These are phyloP conservation scores for Leishmania arabica DNA, from an alignment of 208 protist genomes.

Conservation along the genomic window DNA sequence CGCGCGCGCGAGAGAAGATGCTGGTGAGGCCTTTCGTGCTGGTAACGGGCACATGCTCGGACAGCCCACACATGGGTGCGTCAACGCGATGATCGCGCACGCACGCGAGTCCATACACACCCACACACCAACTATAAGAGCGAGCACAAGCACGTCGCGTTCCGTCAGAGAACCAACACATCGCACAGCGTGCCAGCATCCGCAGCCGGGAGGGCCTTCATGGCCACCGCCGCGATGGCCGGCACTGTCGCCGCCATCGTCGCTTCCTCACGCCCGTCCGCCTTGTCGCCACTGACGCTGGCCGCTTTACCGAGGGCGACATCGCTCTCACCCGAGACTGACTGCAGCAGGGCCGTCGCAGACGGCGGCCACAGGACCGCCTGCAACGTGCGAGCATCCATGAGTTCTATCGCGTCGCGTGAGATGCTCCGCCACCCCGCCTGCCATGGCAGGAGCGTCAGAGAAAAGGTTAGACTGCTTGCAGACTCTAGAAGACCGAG, in stretches of 20 bases:
- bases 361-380: slow-evolving; percentile 56
- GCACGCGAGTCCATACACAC: no score
- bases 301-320: background rate
- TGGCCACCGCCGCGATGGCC: slow-evolving; percentile 16
- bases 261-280: background rate
- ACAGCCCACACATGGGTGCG: background rate
- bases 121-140: no score
- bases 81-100: background rate
- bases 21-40: background rate
- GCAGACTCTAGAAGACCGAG: slow-evolving; percentile 38
- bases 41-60: background rate
- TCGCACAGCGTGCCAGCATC: slow-evolving; percentile 37
- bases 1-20: background rate
- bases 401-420: slow-evolving; percentile 50
- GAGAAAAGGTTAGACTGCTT: slow-evolving; percentile 32
- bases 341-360: slow-evolving; percentile 11
- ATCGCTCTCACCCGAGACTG: background rate
- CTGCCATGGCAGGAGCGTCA: slow-evolving; percentile 72
- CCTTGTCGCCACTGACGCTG: background rate
- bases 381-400: slow-evolving; percentile 36
- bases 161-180: slow-evolving; percentile 41
- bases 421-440: slow-evolving; percentile 49
- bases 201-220: slow-evolving; percentile 11
- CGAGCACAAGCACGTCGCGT: background rate
- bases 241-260: slow-evolving; percentile 21